These are phyloP conservation scores for Flaveria robusta DNA, from an alignment of 129 eudicot species.

Conservation along the genomic window DNA sequence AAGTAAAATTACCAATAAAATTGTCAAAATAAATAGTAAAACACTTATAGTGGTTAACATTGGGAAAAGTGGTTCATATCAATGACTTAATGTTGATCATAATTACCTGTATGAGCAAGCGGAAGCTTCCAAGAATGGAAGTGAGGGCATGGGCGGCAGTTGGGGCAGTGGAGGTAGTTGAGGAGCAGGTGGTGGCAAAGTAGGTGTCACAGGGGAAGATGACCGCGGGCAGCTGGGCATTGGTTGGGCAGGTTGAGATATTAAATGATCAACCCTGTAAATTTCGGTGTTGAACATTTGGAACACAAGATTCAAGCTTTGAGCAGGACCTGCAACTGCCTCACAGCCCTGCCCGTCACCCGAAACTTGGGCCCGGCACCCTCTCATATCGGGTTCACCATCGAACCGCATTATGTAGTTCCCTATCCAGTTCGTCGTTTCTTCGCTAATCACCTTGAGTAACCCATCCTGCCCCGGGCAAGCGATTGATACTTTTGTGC, in stretches of 20 bases:
- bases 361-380: conserved; percentile 54
- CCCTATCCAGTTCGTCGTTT: conserved; percentile 72
- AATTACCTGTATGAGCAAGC: conserved; percentile 80
- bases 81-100: not conserved
- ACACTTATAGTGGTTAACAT: too few species aligned
- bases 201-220: conserved; percentile 40
- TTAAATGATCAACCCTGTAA: conserved; percentile 64
- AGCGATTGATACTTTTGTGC: conserved; percentile 67
- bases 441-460: conserved; percentile 41
- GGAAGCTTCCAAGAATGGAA: conserved; percentile 72
- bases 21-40: too few species aligned
- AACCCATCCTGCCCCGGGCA: conserved; percentile 78
- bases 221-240: conserved; percentile 70
- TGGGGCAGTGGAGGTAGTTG: conserved; percentile 11
- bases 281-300: conserved; percentile 63
- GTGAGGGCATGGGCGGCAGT: conserved; percentile 58
- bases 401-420: conserved; percentile 64
- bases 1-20: too few species aligned
- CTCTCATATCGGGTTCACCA: conserved; percentile 69
- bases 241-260: conserved; percentile 88
- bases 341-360: conserved; percentile 66
- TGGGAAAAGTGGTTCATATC: too few species aligned
- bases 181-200: conserved; percentile 45
- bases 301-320: conserved; percentile 54
- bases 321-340: conserved; percentile 68